These are phyloP conservation scores for Floccularia luteovirens DNA, from an alignment of 768 basidiomycete species.

Conservation along the genomic window DNA sequence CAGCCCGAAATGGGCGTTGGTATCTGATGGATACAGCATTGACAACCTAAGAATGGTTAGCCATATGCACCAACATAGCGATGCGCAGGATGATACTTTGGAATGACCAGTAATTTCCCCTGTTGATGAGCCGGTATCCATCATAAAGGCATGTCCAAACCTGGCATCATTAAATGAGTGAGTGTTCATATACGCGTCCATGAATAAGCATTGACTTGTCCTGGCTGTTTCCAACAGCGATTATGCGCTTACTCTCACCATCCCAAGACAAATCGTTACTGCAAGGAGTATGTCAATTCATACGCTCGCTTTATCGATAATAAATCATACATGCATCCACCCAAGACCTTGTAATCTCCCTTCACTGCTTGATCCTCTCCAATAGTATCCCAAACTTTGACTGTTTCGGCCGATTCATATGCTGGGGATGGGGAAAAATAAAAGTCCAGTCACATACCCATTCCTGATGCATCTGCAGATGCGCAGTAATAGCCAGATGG, in stretches of 20 bases:
- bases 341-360: conserved; percentile 69
- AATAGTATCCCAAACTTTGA: conserved; percentile 90
- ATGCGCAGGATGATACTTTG: conserved; percentile 44
- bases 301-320: background rate
- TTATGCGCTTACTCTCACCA: conserved; percentile 92
- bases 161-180: conserved; percentile 25
- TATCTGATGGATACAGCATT: conserved; percentile 86
- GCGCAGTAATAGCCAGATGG: conserved; percentile 96
- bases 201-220: conserved; percentile 53
- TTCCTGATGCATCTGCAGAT: conserved; percentile 78
- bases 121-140: conserved; percentile 76
- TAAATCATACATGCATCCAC: conserved; percentile 59
- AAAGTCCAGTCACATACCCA: conserved; percentile 38
- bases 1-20: conserved; percentile 87
- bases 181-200: background rate
- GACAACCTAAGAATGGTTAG: conserved; percentile 42
- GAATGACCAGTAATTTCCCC: conserved; percentile 89
- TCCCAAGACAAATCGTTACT: conserved; percentile 97
- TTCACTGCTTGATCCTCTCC: conserved; percentile 81
- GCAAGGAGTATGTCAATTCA: background rate
- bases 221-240: conserved; percentile 87
- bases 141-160: conserved; percentile 78
- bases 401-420: conserved; percentile 21
- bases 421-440: background rate
- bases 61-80: background rate